Conservation (phyloP, 176 grass and related monocot species). For the Paspalum vaginatum region DNA sequence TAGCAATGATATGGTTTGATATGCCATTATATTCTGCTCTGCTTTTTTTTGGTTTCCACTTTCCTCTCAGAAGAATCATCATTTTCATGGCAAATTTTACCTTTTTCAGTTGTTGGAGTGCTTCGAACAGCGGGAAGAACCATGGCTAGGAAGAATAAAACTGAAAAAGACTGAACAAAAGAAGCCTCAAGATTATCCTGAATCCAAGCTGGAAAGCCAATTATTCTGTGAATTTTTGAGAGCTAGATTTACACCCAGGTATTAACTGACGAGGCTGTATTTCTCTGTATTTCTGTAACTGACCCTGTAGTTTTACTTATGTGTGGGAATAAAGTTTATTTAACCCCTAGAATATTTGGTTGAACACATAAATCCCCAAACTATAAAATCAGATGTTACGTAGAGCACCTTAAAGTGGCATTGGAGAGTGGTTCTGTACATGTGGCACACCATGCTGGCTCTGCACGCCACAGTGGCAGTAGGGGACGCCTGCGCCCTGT, state of each 20-base stretch:
- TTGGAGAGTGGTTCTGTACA: too few relatives aligned
- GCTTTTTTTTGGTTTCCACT: not conserved
- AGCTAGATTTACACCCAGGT: conserved; percentile 69
- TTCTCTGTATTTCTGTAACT: not conserved
- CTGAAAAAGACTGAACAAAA: not conserved
- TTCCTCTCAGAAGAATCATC: not conserved
- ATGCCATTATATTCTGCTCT: not conserved
- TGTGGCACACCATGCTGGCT: too few relatives aligned
- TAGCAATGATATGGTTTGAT: not conserved
- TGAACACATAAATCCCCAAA: too few relatives aligned
- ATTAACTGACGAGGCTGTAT: not conserved
- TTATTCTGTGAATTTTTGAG: conserved; percentile 60
- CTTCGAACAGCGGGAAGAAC: conserved; percentile 44
- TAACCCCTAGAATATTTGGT: too few relatives aligned
- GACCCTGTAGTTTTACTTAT: not conserved
- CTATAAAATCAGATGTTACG: too few relatives aligned
- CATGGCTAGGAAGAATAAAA: conserved; percentile 40
- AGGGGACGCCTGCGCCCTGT: too few relatives aligned
- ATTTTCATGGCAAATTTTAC: not conserved
- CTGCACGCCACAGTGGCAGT: too few relatives aligned
- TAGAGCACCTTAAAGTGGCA: too few relatives aligned
- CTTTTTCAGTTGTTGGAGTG: conserved; percentile 60
- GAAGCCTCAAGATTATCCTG: conserved; percentile 26
- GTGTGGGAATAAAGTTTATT: too few relatives aligned
- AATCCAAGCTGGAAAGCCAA: conserved; percentile 1